Conservation (phyloP, 768 basidiomycete genomes). For the Xerocomus potaroensis region DNA sequence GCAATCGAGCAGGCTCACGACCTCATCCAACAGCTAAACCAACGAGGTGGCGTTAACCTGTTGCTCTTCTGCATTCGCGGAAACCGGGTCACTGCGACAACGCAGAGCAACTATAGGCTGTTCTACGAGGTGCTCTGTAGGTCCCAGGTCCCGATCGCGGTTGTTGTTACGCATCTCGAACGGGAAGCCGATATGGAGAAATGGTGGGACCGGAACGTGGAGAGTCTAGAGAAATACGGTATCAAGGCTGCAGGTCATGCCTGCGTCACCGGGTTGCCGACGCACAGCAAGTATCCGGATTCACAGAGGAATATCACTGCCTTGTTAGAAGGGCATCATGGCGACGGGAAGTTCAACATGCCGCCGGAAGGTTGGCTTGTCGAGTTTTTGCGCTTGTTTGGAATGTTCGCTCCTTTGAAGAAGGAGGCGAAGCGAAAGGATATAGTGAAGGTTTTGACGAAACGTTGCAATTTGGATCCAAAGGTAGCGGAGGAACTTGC, state of each 20-base stretch:
- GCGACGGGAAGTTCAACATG: conserved; percentile 22
- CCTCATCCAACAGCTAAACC: conserved; percentile 32
- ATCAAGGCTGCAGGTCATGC: conserved; percentile 30
- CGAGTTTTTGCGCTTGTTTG: conserved; percentile 24
- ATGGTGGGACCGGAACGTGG: conserved; percentile 32
- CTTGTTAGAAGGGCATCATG: conserved; percentile 13
- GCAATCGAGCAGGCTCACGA: conserved; percentile 28
- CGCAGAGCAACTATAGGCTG: conserved; percentile 38
- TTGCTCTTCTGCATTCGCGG: conserved; percentile 41
- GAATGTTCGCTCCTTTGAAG: conserved; percentile 22
- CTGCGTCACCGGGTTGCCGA: conserved; percentile 33
- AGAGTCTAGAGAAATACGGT: conserved; percentile 20
- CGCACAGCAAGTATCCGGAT: conserved; percentile 25
- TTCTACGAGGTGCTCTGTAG: conserved; percentile 42
- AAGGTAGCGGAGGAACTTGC: conserved; percentile 22
- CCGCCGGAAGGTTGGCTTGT: conserved; percentile 23
- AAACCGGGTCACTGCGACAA: conserved; percentile 35
- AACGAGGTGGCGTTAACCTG: conserved; percentile 35
- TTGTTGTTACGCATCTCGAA: conserved; percentile 38
- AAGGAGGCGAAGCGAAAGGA: conserved; percentile 21
- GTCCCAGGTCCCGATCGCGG: conserved; percentile 27
- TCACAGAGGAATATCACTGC: conserved; percentile 16
- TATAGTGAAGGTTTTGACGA: conserved; percentile 22
- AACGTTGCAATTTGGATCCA: conserved; percentile 25
- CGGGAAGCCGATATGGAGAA: conserved; percentile 30